phyloP scores from a whole-genome alignment of 1,284 basidiomycete species.

The Ceratobasidium sp. region DNA sequence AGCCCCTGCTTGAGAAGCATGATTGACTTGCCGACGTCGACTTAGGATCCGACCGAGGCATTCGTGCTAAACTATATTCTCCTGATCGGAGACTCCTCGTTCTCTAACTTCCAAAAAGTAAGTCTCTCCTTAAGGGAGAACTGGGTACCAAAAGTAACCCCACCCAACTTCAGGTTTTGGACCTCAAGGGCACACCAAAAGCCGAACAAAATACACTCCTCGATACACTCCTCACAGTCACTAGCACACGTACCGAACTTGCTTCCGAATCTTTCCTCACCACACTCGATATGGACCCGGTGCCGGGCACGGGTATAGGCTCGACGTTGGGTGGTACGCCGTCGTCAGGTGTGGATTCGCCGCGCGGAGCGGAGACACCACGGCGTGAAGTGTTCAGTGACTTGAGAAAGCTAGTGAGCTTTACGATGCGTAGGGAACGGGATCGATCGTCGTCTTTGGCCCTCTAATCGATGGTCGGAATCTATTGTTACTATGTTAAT shows the following conservation, averaged over 20 bases:
- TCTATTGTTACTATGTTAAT: slow-evolving; percentile 5
- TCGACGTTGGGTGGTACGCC: slow-evolving; percentile 62
- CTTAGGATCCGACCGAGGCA: slow-evolving; percentile 87
- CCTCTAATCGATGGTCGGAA: slow-evolving; percentile 20
- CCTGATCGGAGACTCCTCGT: slow-evolving; percentile 90
- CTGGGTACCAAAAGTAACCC: neutral
- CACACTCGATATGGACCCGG: slow-evolving; percentile 92
- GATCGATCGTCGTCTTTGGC: slow-evolving; percentile 33
- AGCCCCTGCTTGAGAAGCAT: neutral
- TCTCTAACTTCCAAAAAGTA: slow-evolving; percentile 98
- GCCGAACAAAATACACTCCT: slow-evolving; percentile 88
- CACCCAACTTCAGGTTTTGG: slow-evolving; percentile 78
- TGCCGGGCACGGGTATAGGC: slow-evolving; percentile 60
- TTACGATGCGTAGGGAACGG: slow-evolving; percentile 78
- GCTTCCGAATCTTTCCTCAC: slow-evolving; percentile 91
- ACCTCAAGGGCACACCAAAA: slow-evolving; percentile 93
- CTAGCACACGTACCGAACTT: slow-evolving; percentile 88
- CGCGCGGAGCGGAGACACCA: slow-evolving; percentile 31
- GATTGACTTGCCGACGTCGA: slow-evolving; percentile 4
- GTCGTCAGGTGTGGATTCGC: slow-evolving; percentile 69
- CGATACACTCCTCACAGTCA: slow-evolving; percentile 91
- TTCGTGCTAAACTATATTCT: slow-evolving; percentile 96
- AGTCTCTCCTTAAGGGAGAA: slow-evolving; percentile 45
- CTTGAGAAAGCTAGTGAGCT: slow-evolving; percentile 85
- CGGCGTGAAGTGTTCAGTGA: slow-evolving; percentile 84